Evolutionary conservation across 2,329 filamentous ascomycete species (phyloP).

Genomic region (Botrytis fragariae): DNA sequence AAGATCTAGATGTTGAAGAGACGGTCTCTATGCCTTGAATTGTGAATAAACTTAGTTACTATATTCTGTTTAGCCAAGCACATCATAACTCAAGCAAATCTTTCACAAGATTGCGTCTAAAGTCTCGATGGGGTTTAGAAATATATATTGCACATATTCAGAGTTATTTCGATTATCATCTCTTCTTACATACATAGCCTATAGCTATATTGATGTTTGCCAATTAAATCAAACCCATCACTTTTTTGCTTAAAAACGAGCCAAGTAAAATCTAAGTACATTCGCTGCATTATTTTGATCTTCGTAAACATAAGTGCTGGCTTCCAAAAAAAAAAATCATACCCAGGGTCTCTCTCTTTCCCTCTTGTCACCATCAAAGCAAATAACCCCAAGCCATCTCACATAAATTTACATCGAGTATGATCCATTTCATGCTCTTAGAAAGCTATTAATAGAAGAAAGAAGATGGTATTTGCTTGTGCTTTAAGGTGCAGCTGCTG

Average conservation of each 20-base stretch:
- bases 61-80: not conserved
- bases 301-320: constrained; percentile 17
- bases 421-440: constrained; percentile 13
- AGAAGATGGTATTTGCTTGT: not conserved
- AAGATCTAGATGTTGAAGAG: not conserved
- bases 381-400: constrained; percentile 11
- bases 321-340: constrained; percentile 11
- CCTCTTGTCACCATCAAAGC: constrained; percentile 1
- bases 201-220: constrained; percentile 9
- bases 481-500: constrained; percentile 21
- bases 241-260: constrained; percentile 16
- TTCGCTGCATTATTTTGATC: constrained; percentile 22
- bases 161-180: constrained; percentile 5
- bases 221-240: constrained; percentile 20
- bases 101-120: not conserved
- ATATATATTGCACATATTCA: not conserved
- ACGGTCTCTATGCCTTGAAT: not conserved
- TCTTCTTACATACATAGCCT: constrained; percentile 16
- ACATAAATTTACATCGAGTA: constrained; percentile 22
- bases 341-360: not conserved
- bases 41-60: not conserved
- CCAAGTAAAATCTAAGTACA: constrained; percentile 20
- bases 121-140: too few relatives aligned
- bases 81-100: not conserved
- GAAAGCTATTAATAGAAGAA: constrained; percentile 12